phyloP scores from a whole-genome alignment of 2,329 filamentous ascomycete genomes.

The Fusarium sublunatum region DNA sequence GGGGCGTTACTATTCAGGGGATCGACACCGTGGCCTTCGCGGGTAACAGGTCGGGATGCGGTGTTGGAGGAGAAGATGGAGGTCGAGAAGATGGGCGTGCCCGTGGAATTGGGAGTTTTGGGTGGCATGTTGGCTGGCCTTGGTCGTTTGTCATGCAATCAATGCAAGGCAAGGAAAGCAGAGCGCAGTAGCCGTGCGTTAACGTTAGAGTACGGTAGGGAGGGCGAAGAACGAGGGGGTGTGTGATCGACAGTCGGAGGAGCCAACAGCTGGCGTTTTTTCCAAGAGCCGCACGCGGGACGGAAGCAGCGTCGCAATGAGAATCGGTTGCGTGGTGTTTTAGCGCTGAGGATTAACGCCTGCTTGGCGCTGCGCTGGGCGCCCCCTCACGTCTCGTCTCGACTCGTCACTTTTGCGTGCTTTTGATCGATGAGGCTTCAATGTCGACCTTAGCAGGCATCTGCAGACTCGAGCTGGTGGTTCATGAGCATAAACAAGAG shows the following conservation, averaged over 20 bases:
- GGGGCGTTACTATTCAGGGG: constrained; percentile 39
- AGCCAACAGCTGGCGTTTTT: constrained; percentile 26
- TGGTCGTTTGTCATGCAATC: background rate
- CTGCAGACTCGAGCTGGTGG: background rate
- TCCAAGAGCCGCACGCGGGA: constrained; percentile 21
- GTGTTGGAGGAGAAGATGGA: constrained; percentile 51
- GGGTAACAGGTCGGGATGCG: constrained; percentile 52
- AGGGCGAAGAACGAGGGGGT: constrained; percentile 8
- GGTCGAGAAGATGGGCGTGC: constrained; percentile 52
- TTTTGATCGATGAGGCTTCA: background rate
- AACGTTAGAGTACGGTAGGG: constrained; percentile 17
- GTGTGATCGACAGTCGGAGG: constrained; percentile 24
- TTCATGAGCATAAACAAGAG: constrained; percentile 1
- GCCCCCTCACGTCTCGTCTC: background rate
- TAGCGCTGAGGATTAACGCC: constrained; percentile 13
- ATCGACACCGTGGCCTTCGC: constrained; percentile 51
- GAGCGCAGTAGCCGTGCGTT: constrained; percentile 1
- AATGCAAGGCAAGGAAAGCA: background rate
- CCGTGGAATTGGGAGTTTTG: constrained; percentile 43
- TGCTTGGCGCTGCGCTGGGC: constrained; percentile 20
- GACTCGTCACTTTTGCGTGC: background rate
- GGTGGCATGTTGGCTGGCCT: constrained; percentile 35
- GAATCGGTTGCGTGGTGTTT: constrained; percentile 1
- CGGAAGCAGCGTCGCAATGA: constrained; percentile 22
- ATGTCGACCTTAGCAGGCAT: background rate